A percentile compares a stretch with the other conserved stretches of the same genome.
phyloP scores from a whole-genome alignment of 2,329 filamentous ascomycete genomes.

The Xylariomycetidae sp. region DNA sequence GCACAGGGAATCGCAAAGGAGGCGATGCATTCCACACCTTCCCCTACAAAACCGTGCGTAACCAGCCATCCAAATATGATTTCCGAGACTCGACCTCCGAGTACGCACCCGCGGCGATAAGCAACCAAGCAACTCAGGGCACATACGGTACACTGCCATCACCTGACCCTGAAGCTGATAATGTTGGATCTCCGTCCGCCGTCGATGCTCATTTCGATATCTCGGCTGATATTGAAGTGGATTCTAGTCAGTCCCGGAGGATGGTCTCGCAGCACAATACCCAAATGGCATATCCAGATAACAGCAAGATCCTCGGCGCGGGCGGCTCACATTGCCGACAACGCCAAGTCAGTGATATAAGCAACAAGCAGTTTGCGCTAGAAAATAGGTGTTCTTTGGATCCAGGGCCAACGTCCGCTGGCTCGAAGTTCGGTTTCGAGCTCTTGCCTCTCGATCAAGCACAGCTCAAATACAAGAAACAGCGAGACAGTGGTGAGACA shows the following conservation, averaged over 20 bases:
- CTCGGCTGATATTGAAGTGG: slow-evolving; percentile 2
- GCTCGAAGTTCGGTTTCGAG: slow-evolving; percentile 23
- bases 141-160: slow-evolving; percentile 4
- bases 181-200: neutral
- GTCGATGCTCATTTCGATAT: slow-evolving; percentile 2
- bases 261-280: no score
- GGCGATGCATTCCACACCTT: slow-evolving; percentile 11
- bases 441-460: slow-evolving; percentile 22
- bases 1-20: slow-evolving; percentile 4
- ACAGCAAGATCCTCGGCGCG: slow-evolving; percentile 1
- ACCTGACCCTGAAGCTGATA: neutral
- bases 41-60: slow-evolving; percentile 9
- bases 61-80: slow-evolving; percentile 19
- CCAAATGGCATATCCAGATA: no score
- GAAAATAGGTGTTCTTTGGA: slow-evolving; percentile 6
- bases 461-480: slow-evolving; percentile 16
- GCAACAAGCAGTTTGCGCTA: slow-evolving; percentile 6
- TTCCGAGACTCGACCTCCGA: slow-evolving; percentile 26
- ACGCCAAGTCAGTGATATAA: slow-evolving; percentile 1
- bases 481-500: slow-evolving; percentile 19
- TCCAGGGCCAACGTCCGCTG: slow-evolving; percentile 7
- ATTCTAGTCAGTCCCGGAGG: no score
- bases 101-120: slow-evolving; percentile 11
- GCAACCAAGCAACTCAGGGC: slow-evolving; percentile 10
- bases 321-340: slow-evolving; percentile 1